Evolutionary conservation across 305 asterid genomes (phyloP), one percentile per base, ranked within the genome.

Genomic region (Fraxinus albicans): DNA sequence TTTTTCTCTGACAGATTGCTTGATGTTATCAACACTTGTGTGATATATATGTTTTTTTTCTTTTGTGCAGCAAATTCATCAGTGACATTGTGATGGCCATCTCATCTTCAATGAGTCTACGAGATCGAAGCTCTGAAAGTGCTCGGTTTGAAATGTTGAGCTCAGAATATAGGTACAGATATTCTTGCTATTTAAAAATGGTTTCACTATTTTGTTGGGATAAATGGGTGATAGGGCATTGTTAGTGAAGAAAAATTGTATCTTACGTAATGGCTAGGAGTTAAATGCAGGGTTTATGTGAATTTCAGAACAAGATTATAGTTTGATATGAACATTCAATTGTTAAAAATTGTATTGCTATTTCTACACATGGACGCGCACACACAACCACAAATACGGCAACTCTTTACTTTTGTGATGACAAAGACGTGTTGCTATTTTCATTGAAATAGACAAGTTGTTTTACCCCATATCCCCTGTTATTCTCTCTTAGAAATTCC

Each of bases 61-160:
- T 13, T 87, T 72, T 79, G 77, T 86, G 91, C 89, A 97, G 99
- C 92, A 94, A 94, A 86, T 95, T 94, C 89, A 91, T 97, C 83
- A 95, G 99, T 88, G 99, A 97, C 84, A 85, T 90, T 85, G 86
- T 97, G 84, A 89, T 97, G 97, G 91, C 95, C 40, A 86, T 97
- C 89, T 91, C 99, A 79, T 97, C 99, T 87, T 97, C 99, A 81
- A 89, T 88, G 84, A 86, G 97, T 78, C 85, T 86, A 77, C 89
- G 99, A 86, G 99, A 95, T 78, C 92, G 99, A 80, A 92, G 92
- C 80, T 92, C 99, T 77, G 99, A 97, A 83, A 82, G 97, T 90
- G 99, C 99, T 81, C 99, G 94, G 79, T 95, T 97, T 91, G 99
- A 97, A 85, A 86, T 97, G 77, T 85, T 97, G 89, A 91, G 90